phyloP scores from a whole-genome alignment of 1,139 yeast genomes.

The Suhomyces kunorum region DNA sequence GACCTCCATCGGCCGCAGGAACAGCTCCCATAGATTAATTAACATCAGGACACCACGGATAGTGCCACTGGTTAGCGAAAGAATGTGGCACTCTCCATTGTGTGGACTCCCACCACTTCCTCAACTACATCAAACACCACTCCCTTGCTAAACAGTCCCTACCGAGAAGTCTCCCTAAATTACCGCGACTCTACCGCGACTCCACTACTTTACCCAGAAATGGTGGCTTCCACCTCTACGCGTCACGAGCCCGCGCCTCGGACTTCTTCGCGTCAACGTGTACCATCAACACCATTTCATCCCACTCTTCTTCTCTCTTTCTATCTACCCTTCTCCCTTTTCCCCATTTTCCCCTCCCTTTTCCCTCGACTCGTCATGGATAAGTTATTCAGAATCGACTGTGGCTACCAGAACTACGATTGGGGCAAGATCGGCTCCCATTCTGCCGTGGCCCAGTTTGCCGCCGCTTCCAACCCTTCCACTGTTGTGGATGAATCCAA shows the following conservation, averaged over 20 bases:
- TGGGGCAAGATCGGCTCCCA: constrained; percentile 87
- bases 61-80: no score
- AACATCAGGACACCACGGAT: no score
- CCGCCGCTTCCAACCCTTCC: constrained; percentile 65
- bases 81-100: no score
- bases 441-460: constrained; percentile 88
- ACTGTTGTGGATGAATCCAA: constrained; percentile 63
- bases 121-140: no score
- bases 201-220: no score
- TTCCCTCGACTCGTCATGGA: constrained; percentile 12
- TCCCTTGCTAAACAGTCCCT: neutral
- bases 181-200: no score
- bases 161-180: neutral
- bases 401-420: constrained; percentile 71
- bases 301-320: neutral
- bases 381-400: constrained; percentile 45
- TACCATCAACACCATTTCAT: constrained; percentile 1
- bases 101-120: no score
- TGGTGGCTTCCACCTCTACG: no score
- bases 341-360: neutral
- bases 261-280: constrained; percentile 3
- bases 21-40: no score
- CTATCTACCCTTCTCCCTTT: neutral
- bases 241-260: no score
- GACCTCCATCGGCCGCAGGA: neutral